These are phyloP conservation scores for Epichloe typhina DNA, from an alignment of 2,329 filamentous ascomycete genomes.

Conservation along the genomic window DNA sequence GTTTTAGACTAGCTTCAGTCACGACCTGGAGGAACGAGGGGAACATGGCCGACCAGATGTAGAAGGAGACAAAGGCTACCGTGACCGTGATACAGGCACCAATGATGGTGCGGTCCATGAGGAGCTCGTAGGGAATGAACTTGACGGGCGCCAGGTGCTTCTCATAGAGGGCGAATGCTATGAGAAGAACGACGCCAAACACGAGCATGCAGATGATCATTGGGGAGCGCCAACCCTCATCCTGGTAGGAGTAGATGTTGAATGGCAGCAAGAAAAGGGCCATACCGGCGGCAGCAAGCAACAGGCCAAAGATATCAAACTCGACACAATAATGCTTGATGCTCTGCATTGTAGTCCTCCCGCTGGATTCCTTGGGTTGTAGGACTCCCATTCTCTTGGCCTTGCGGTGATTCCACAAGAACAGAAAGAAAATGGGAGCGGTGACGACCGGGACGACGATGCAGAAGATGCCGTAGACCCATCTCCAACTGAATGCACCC, in stretches of 20 bases:
- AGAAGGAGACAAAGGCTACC: constrained; percentile 36
- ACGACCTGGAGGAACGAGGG: constrained; percentile 43
- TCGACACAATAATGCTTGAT: constrained; percentile 38
- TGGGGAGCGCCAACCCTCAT: constrained; percentile 35
- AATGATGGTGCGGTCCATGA: constrained; percentile 37
- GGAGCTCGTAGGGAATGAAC: constrained; percentile 39
- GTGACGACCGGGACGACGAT: constrained; percentile 42
- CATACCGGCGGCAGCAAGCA: constrained; percentile 29
- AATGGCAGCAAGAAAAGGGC: constrained; percentile 53
- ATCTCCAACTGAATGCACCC: constrained; percentile 15
- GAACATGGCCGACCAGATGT: constrained; percentile 40
- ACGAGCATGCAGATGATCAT: constrained; percentile 49
- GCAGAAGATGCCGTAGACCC: constrained; percentile 43
- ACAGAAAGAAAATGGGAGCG: constrained; percentile 39
- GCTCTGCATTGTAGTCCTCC: constrained; percentile 22
- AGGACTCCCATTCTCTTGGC: constrained; percentile 31
- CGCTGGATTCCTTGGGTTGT: background rate
- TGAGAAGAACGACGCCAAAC: constrained; percentile 44
- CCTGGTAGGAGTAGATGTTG: constrained; percentile 35
- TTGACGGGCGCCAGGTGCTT: constrained; percentile 41
- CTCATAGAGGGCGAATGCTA: constrained; percentile 44
- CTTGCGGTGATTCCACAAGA: constrained; percentile 41
- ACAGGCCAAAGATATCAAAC: constrained; percentile 32
- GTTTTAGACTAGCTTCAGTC: constrained; percentile 27
- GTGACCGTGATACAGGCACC: constrained; percentile 33